Evolutionary conservation across 1,139 yeast species (phyloP).

Genomic region (Yarrowia galli): DNA sequence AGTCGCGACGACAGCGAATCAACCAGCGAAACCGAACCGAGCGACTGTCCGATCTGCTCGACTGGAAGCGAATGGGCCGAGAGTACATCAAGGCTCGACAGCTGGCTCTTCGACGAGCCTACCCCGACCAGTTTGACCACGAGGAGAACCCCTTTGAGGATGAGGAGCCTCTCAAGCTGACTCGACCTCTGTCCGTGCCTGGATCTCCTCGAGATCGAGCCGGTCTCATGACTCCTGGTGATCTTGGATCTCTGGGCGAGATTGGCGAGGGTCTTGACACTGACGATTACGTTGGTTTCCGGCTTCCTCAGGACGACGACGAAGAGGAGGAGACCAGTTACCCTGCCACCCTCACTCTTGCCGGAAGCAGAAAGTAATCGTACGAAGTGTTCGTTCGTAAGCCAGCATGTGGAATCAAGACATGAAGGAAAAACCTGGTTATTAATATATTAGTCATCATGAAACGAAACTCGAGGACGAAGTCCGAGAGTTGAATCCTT

Average conservation of each 20-base stretch:
- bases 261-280: conserved; percentile 74
- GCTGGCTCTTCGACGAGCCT: conserved; percentile 89
- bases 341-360: conserved; percentile 42
- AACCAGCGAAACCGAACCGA: conserved; percentile 98
- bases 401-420: too few species aligned
- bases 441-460: neutral
- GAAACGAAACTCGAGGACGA: too few species aligned
- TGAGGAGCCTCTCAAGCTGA: conserved; percentile 66
- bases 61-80: conserved; percentile 98
- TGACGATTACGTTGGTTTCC: conserved; percentile 83
- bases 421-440: conserved; percentile 18
- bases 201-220: conserved; percentile 77
- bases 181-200: conserved; percentile 93
- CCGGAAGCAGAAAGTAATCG: conserved; percentile 39
- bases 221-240: conserved; percentile 96
- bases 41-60: conserved; percentile 87
- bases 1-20: conserved; percentile 95
- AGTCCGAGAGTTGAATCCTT: too few species aligned
- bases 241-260: conserved; percentile 94
- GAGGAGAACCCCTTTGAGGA: conserved; percentile 46
- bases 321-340: conserved; percentile 51
- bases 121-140: conserved; percentile 75
- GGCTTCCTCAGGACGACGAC: conserved; percentile 65
- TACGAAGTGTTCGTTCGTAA: too few species aligned
- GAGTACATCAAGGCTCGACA: conserved; percentile 96